Evolutionary conservation across 2,329 filamentous ascomycete genomes (phyloP), one percentile per base, ranked within the genome.

Genomic region (Aureobasidium subglaciale): DNA sequence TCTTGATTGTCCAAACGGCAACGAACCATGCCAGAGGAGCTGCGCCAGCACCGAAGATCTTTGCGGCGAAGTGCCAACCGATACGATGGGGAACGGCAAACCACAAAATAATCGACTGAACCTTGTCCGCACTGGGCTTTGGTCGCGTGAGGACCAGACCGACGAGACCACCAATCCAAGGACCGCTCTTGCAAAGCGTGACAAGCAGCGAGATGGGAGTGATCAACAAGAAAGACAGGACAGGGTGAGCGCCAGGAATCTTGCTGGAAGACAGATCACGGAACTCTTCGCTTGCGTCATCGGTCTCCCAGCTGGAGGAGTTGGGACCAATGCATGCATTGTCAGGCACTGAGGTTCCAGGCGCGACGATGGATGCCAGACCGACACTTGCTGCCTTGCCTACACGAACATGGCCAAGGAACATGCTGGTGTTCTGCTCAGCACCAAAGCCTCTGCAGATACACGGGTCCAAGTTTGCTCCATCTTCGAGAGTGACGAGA

Each of bases 361-460:
- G 72, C 0, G 79, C 76, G 2, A 82, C 65, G 41, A 79, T 73
- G 1, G 78, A 76, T 3, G 73, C 70, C 3, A 75, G 60, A 5
- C 79, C 78, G 4, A 82, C 68, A 1, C 70, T 74, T 9, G 71
- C 70, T 42, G 78, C 74, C 7, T 68, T 65, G 1, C 78, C 79
- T 49, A 82, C 73, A 9, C 64, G 65, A 58, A 82, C 81, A 6
- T 66, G 69, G 10, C 75, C 77, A 10, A 83, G 69, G 56, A 80
- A 80, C 78, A 83, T 82, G 1, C 75, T 74, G 0, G 79, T 80
- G 63, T 82, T 81, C n/a, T 72, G 68, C 65, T 82, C 80, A 2
- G 70, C 79, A 0, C 73, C 79, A 59, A 83, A 81, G 0, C 79
- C 78, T 9, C 79, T 73, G 45, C 75, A 71, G 37, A 72, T 74